These are phyloP conservation scores for Cymbopogon citratus DNA, from an alignment of 176 grass and related monocot species.

Conservation along the genomic window DNA sequence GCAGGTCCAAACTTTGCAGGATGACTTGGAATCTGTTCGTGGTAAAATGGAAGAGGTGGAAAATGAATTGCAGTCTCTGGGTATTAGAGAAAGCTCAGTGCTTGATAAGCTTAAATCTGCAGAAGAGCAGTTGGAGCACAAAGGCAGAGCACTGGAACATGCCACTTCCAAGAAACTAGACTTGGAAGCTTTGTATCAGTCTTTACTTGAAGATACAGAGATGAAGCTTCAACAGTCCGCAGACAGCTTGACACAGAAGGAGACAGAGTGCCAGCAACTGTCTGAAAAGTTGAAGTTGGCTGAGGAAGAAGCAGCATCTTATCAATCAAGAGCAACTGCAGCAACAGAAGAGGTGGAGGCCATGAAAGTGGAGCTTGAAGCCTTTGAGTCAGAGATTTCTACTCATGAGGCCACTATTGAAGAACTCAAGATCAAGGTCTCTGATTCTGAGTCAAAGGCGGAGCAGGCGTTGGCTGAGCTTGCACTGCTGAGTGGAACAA, in stretches of 20 bases:
- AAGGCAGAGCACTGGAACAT: slow-evolving; percentile 57
- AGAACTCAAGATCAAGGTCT: slow-evolving; percentile 45
- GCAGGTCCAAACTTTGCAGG: slow-evolving; percentile 36
- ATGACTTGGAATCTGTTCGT: slow-evolving; percentile 42
- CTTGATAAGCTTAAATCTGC: slow-evolving; percentile 69
- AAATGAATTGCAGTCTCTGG: slow-evolving; percentile 43
- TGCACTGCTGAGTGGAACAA: slow-evolving; percentile 35
- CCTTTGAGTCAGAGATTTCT: slow-evolving; percentile 61
- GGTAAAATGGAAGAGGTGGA: slow-evolving; percentile 55
- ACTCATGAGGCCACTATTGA: slow-evolving; percentile 54
- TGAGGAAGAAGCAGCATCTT: slow-evolving; percentile 52
- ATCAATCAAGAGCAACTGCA: slow-evolving; percentile 46
- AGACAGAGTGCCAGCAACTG: slow-evolving; percentile 43
- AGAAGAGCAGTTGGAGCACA: slow-evolving; percentile 71
- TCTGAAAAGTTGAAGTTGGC: slow-evolving; percentile 46
- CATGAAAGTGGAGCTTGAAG: slow-evolving; percentile 72
- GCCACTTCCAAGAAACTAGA: slow-evolving; percentile 69
- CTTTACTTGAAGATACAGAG: slow-evolving; percentile 78
- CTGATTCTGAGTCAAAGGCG: slow-evolving; percentile 50
- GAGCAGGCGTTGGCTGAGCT: slow-evolving; percentile 49
- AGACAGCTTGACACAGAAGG: slow-evolving; percentile 52
- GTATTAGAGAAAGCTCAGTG: slow-evolving; percentile 44
- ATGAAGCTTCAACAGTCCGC: slow-evolving; percentile 54
- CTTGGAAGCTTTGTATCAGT: slow-evolving; percentile 62
- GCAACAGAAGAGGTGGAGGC: slow-evolving; percentile 51